Conservation (phyloP, 2,329 filamentous ascomycete genomes). For the Fusarium tuaranense region DNA sequence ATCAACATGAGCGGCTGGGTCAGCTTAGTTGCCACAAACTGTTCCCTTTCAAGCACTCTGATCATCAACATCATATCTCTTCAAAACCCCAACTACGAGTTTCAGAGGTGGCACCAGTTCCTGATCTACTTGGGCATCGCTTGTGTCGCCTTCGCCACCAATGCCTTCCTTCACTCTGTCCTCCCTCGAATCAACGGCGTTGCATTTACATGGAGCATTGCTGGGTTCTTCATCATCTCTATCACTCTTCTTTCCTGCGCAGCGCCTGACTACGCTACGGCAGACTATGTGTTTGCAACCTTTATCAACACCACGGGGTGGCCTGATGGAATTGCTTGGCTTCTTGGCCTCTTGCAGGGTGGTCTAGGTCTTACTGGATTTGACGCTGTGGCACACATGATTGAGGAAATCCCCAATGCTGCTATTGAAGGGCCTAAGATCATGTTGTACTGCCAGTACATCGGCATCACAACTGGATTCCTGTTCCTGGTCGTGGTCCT, state of each 20-base stretch:
- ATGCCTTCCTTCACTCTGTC: conserved; percentile 48
- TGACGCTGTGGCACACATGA: conserved; percentile 52
- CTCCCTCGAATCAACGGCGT: conserved; percentile 66
- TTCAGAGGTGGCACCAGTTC: conserved; percentile 77
- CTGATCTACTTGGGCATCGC: conserved; percentile 57
- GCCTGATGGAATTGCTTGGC: conserved; percentile 50
- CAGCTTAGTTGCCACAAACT: conserved; percentile 74
- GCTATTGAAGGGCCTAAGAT: conserved; percentile 48
- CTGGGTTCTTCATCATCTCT: conserved; percentile 75
- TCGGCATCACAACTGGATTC: conserved; percentile 72
- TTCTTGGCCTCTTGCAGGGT: conserved; percentile 49
- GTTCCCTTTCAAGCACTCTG: conserved; percentile 74
- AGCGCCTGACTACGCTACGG: conserved; percentile 66
- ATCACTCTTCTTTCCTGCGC: conserved; percentile 75
- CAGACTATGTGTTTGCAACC: conserved; percentile 46
- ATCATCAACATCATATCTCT: conserved; percentile 74
- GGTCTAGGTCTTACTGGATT: conserved; percentile 50
- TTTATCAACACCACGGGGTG: conserved; percentile 50
- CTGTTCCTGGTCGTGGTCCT: conserved; percentile 72
- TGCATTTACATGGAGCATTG: conserved; percentile 77
- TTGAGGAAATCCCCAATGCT: conserved; percentile 50
- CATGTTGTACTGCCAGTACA: conserved; percentile 68
- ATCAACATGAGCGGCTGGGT: conserved; percentile 76
- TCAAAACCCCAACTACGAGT: conserved; percentile 66
- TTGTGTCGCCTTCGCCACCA: conserved; percentile 44